These are phyloP conservation scores for Rutstroemia sp. DNA, from an alignment of 2,329 filamentous ascomycete genomes.

Conservation along the genomic window DNA sequence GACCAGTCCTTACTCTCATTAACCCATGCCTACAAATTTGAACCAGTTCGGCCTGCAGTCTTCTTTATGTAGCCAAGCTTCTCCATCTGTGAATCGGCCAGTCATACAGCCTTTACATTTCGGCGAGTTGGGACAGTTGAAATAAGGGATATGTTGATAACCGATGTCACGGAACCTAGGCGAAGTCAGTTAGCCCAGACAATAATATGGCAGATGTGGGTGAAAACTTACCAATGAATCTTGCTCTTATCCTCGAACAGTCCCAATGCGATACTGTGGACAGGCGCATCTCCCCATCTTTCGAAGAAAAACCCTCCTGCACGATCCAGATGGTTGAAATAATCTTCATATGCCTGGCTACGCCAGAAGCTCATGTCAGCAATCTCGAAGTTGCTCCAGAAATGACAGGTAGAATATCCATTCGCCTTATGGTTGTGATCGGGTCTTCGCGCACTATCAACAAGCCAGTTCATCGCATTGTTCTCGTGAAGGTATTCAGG, in stretches of 20 bases:
- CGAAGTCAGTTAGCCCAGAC: background rate
- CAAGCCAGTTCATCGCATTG: constrained; percentile 83
- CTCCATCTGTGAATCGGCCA: constrained; percentile 83
- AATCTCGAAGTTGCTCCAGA: constrained; percentile 99
- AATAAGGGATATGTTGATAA: constrained; percentile 97
- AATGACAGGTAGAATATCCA: constrained; percentile 96
- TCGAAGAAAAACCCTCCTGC: constrained; percentile 98
- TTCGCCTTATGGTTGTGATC: constrained; percentile 75
- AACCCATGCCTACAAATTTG: constrained; percentile 83
- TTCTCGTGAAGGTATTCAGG: constrained; percentile 74
- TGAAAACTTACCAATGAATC: constrained; percentile 72
- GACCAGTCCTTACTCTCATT: constrained; percentile 9
- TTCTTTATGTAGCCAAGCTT: constrained; percentile 75
- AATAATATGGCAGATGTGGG: background rate
- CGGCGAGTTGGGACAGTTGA: constrained; percentile 95
- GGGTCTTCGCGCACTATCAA: constrained; percentile 68
- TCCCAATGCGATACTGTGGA: constrained; percentile 88
- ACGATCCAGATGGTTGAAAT: constrained; percentile 90
- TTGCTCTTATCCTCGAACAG: constrained; percentile 85
- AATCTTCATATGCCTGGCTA: constrained; percentile 83
- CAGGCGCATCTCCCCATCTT: constrained; percentile 94
- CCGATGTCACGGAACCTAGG: constrained; percentile 96
- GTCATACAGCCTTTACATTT: constrained; percentile 87
- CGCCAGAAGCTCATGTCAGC: constrained; percentile 90
- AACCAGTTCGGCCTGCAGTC: constrained; percentile 97